Evolutionary conservation across 164 flowering plant genomes (phyloP).

Genomic region (Taxillus chinensis): DNA sequence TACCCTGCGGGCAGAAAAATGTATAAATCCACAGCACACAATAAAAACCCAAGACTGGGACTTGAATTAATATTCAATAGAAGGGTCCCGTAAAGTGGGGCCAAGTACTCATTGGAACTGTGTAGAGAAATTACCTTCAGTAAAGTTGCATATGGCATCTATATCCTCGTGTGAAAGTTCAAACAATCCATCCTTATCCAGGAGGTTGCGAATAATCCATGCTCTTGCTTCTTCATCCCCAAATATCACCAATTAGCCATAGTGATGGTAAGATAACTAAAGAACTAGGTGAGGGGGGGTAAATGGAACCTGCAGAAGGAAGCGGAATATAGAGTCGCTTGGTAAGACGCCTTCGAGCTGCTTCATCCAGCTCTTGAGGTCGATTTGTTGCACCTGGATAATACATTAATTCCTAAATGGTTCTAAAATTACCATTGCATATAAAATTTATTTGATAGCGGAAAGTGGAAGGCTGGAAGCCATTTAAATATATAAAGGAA

Average conservation of each 20-base stretch:
- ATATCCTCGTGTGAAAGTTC: conserved; percentile 72
- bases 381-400: conserved; percentile 94
- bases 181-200: conserved; percentile 84
- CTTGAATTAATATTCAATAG: background rate
- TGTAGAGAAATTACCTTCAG: conserved; percentile 44
- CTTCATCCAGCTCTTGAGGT: conserved; percentile 98
- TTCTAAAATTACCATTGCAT: background rate
- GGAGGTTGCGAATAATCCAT: conserved; percentile 78
- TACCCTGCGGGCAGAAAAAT: conserved; percentile 43
- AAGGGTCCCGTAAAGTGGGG: background rate
- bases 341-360: conserved; percentile 92
- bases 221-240: conserved; percentile 78
- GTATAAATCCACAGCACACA: background rate
- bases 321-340: conserved; percentile 93
- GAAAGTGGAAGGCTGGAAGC: background rate
- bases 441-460: background rate
- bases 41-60: background rate
- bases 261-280: background rate
- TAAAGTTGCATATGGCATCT: conserved; percentile 60
- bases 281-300: background rate
- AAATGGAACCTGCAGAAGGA: conserved; percentile 70
- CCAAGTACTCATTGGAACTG: conserved; percentile 6
- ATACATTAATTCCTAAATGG: background rate
- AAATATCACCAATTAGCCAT: conserved; percentile 12
- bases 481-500: background rate